Evolutionary conservation across 2,329 filamentous ascomycete species (phyloP), one percentile per base, ranked within the genome.

Genomic region (Kalmusia sp.): DNA sequence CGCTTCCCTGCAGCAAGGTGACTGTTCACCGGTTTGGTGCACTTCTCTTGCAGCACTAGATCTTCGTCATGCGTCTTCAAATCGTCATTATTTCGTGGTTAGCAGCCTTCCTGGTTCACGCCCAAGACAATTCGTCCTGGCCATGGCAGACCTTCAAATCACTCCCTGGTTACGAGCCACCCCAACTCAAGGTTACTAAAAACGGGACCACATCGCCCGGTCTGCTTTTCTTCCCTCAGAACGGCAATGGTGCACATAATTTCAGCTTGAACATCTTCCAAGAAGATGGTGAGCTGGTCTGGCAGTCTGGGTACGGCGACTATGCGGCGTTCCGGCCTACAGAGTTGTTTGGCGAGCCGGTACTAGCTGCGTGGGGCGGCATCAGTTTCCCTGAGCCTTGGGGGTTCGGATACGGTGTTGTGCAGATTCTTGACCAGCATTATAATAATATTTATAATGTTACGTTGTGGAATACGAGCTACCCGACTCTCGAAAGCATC

Each of bases 121-220:
- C 44, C 22, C 31, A 47, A 24, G 37, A 35, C 21, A 47, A 38
- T 14, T 38, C 47, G 9, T 24, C 30, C 21, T 54, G 54, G 47
- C 51, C 54, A 51, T 57, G 34, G 41, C 51, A 57, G 24, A 54
- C 44, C 27, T 57, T 51, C 34, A 51, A 49, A 19, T 54, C 54
- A 2, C 37, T 48, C n/a, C 47, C 54, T 0, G 51, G 38, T 9
- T 43, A 38, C 14, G 43, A 51, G 38, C 54, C 54, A n/a, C 54
- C 54, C 1, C 17, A 51, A 31, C 51, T 57, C 11, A 21, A 45
- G 5, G 46, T 57, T 24, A 45, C 41, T 21, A 49, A 46, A 8
- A 46, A 49, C 4, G 48, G 27, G 7, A 17, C 25, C 4, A 51
- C 38, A 2, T 44, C 54, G 9, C 51, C 51, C 3, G 47, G 52